phyloP scores from a whole-genome alignment of 345 rosid genomes.

The Hypericum androsaemum region DNA sequence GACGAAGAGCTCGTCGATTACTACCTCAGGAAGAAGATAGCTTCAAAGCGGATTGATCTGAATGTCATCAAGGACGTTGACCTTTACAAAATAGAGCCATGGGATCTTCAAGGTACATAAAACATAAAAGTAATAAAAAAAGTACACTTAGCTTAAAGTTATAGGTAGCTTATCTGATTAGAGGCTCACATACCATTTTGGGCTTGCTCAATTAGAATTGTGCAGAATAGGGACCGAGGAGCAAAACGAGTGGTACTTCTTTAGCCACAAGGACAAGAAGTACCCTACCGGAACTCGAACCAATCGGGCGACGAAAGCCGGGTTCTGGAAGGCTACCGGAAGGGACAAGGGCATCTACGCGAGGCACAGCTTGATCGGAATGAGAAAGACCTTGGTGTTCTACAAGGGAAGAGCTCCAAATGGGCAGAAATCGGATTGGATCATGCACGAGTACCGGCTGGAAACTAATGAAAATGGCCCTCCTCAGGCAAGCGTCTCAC shows the following conservation, averaged over 20 bases:
- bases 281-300: constrained; percentile 98
- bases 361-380: constrained; percentile 65
- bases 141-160: too few species aligned
- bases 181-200: background rate
- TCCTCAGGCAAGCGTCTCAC: constrained; percentile 50
- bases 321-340: constrained; percentile 99
- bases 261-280: constrained; percentile 97
- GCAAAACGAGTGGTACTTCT: constrained; percentile 96
- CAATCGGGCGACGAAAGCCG: constrained; percentile 92
- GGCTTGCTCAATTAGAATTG: constrained; percentile 30
- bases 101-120: constrained; percentile 10
- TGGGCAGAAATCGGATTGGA: constrained; percentile 93
- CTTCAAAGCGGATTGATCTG: constrained; percentile 5
- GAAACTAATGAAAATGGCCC: constrained; percentile 86
- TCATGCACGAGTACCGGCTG: constrained; percentile 93
- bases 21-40: constrained; percentile 7
- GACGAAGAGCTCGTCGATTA: constrained; percentile 8
- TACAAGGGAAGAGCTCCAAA: constrained; percentile 96
- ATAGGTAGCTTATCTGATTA: background rate
- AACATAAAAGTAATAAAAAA: too few species aligned
- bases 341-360: constrained; percentile 83
- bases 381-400: constrained; percentile 93
- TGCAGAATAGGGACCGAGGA: constrained; percentile 84
- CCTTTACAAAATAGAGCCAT: constrained; percentile 8
- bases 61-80: constrained; percentile 10